These are phyloP conservation scores for Neonectria punicea DNA, from an alignment of 2,329 filamentous ascomycete species.

Conservation along the genomic window DNA sequence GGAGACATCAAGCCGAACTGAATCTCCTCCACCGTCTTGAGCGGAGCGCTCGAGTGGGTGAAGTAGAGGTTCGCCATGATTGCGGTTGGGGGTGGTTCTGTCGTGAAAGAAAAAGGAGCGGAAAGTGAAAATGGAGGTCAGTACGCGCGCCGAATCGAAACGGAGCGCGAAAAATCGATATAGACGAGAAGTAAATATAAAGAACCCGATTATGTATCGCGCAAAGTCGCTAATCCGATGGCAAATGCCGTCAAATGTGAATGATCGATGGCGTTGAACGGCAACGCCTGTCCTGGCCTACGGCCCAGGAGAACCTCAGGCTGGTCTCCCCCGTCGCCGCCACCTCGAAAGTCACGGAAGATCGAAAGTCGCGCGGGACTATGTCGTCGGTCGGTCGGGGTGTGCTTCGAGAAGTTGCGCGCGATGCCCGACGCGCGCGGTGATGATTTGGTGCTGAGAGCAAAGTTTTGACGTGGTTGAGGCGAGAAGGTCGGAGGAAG, in stretches of 20 bases:
- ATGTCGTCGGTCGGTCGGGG: conserved; percentile 46
- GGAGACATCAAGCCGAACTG: conserved; percentile 98
- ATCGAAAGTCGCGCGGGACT: conserved; percentile 51
- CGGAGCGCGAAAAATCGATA: conserved; percentile 40
- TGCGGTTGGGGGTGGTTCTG: conserved; percentile 50
- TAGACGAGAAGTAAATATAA: conserved; percentile 38
- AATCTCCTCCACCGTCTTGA: conserved; percentile 98
- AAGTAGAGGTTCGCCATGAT: conserved; percentile 94
- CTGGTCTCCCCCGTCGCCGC: conserved; percentile 58
- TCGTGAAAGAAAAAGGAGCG: conserved; percentile 41
- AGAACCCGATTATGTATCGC: conserved; percentile 37
- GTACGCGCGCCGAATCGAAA: conserved; percentile 38
- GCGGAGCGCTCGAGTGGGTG: conserved; percentile 89
- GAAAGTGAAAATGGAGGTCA: conserved; percentile 38
- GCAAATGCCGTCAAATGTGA: conserved; percentile 45
- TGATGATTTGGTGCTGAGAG: conserved; percentile 54
- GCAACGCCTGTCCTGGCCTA: conserved; percentile 57
- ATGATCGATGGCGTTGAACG: conserved; percentile 55
- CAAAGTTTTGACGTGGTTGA: conserved; percentile 58
- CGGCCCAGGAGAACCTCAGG: conserved; percentile 60
- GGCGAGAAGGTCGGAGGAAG: conserved; percentile 51
- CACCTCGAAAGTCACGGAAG: conserved; percentile 51
- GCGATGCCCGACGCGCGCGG: conserved; percentile 65
- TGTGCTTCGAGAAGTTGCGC: conserved; percentile 48
- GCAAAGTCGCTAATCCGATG: conserved; percentile 46